Base-by-base conservation (phyloP, 352 stramenopile species). In the Pythium volutum region DNA sequence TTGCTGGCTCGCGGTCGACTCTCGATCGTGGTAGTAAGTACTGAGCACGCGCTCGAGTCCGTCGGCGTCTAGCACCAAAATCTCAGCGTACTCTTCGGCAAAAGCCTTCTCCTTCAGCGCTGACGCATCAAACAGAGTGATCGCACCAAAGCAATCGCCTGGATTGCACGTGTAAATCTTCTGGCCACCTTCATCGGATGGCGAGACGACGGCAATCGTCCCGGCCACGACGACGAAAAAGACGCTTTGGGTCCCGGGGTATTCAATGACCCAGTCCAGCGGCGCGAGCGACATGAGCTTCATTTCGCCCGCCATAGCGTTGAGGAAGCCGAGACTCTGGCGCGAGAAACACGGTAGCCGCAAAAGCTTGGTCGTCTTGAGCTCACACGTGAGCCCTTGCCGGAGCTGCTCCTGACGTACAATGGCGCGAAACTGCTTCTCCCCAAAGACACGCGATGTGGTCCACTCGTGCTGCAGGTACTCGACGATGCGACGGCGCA, bases 241-340 rank as follows among this genome's bases (percentile, higher is more conserved):
- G 1, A 61, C 2, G 29, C 55, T 61, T 18, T 74, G 57, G 2
- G 61, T 70, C 10, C 54, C 62, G 4, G 66, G 66, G 25, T 70
- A 67, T 29, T 73, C 62, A 20, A 74, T 55, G 6, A 74, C 31
- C 67, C 67, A 74, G 34, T 74, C 67, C 3, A 74, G 62, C 9
- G 67, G 63, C 22, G 67, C 62, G 12, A 74, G 48, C 16, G 58
- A 64, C 27, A 58, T 9, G 10, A 70, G 23, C 29, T 53, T 56
- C 67, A 74, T 70, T 39, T 63, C 52, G 16, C 31, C 51, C 6
- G 67, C 67, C 8, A 74, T 46, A 7, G 63, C 62, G 29, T 74
- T 74, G 6, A 70, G 36, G 50, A 74, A 74, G 8, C 67, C 67
- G 6, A 71, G 41, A 46, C 62, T 74, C 38, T 74, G 62, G 9